Base-by-base conservation (phyloP, 257 asterid species). In the Sherardia arvensis region DNA sequence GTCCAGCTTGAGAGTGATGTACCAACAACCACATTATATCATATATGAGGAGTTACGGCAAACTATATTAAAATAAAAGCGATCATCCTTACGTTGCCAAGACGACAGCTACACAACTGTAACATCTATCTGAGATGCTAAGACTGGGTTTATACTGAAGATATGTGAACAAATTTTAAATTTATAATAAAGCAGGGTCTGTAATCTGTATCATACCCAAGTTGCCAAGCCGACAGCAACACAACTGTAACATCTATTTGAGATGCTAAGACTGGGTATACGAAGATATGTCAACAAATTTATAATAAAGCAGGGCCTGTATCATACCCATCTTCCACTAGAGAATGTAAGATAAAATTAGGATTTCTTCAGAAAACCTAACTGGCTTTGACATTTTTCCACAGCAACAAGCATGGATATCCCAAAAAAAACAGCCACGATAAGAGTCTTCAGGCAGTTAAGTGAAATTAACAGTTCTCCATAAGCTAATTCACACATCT, bases 371-470 rank as follows among this genome's bases (percentile, higher is more conserved):
- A 15, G 26, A 30, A 61, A 9, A 49, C 26, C 20, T 61, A 36
- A 4, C 5, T 14, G 43, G 32, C 8, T 8, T 22, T 9, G 1
- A 21, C 33, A 60, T 34, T 47, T 57, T 58, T 58, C 12, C 40
- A 67, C 2, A 23, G 45, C 59, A 67, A 64, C 26, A 58, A 21
- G 59, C 14, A 54, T 38, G 12, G n/a, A n/a, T n/a, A n/a, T 54
- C 58, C 36, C n/a, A n/a, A n/a, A 6, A 20, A 33, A 18, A 38
- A 34, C 59, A 57, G 30, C 59, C 57, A 38, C 43, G 4, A 38
- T 1, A 1, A 38, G 51, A 43, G 49, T 15, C 26, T 28, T 4
- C 45, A 3, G 60, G 59, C 34, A 21, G 51, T 36, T 29, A 20
- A 67, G 0, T 23, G 47, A 63, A 18, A 8, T 18, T 9, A 12